Evolutionary conservation across 176 grass and related monocot species (phyloP).

Genomic region (Musa acuminata): DNA sequence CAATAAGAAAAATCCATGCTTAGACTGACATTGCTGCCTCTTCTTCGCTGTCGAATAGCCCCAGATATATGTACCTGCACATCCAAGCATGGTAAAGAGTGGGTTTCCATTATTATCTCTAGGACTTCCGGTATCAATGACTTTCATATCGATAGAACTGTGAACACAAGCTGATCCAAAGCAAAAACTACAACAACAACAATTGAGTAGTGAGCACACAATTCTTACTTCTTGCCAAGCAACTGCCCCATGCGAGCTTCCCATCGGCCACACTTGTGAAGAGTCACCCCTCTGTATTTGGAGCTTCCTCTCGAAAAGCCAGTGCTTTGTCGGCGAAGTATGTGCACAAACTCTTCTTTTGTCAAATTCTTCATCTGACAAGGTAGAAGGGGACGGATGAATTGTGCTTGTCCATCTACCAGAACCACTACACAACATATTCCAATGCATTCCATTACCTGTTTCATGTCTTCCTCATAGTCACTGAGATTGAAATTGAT

Average conservation of each 20-base stretch:
- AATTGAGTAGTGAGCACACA: neutral
- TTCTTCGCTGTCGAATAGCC: constrained; percentile 99
- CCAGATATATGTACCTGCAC: constrained; percentile 99
- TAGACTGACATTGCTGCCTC: constrained; percentile 89
- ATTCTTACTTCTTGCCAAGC: constrained; percentile 94
- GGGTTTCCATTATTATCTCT: constrained; percentile 20
- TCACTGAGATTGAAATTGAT: constrained; percentile 97
- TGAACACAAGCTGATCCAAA: neutral
- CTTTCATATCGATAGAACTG: no score
- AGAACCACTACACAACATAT: neutral
- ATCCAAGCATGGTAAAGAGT: constrained; percentile 75
- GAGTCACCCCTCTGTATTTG: constrained; percentile 93
- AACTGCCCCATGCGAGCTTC: constrained; percentile 99
- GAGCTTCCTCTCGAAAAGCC: constrained; percentile 95
- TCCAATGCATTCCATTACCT: constrained; percentile 26
- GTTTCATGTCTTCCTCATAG: constrained; percentile 93
- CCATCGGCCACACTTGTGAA: constrained; percentile 99
- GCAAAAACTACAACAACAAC: neutral
- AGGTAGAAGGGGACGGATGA: neutral
- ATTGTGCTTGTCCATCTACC: neutral
- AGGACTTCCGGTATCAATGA: neutral
- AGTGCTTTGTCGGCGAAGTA: constrained; percentile 81
- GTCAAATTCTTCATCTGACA: constrained; percentile 74
- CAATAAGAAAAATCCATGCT: constrained; percentile 52
- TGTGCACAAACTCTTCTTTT: constrained; percentile 98